Evolutionary conservation across 352 stramenopile species (phyloP), one percentile per base, ranked within the genome.

Genomic region (Aphanomyces euteiches): DNA sequence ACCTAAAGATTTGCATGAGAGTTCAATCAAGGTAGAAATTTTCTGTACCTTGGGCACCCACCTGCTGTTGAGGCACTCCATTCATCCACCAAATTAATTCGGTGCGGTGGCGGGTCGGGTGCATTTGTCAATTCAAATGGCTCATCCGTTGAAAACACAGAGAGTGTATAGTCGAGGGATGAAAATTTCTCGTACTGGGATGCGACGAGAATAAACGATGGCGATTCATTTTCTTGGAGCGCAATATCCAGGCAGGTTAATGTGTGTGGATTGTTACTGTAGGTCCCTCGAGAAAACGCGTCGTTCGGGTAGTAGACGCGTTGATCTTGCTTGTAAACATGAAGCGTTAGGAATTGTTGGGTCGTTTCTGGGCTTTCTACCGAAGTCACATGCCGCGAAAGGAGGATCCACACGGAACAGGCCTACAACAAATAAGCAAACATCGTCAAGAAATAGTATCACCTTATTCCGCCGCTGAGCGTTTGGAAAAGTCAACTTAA

Each of bases 251-350:
- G 75, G 45, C 88, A 90, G n/a, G 96, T 78, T 36, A 98, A 82
- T 3, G 85, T 93, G 76, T 98, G 89, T 1, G 90, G 91, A 54
- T 97, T 97, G 74, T 97, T 97, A 74, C 84, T 96, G 81, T 98
- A 98, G 6, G 87, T 90, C 12, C 89, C 89, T 28, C 88, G 81
- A 56, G 88, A 81, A 39, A 96, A 76, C 8, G 87, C 83, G 21
- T 88, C 75, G 19, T 93, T 83, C 28, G 91, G 93, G 74, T 94
- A 93, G 57, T 88, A 94, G 19, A 96, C 82, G 7, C 88, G 88
- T n/a, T 75, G 72, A 19, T 77, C 73, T 36, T 47, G 47, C 10
- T 85, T 78, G 69, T 96, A 98, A 7, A 98, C 89, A 67, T 97
- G 92, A 15, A 98, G 81, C 21, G 92, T 97, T 13, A 97, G 72